Evolutionary conservation across 2,329 filamentous ascomycete species (phyloP).

Genomic region (Cercospora sojina): DNA sequence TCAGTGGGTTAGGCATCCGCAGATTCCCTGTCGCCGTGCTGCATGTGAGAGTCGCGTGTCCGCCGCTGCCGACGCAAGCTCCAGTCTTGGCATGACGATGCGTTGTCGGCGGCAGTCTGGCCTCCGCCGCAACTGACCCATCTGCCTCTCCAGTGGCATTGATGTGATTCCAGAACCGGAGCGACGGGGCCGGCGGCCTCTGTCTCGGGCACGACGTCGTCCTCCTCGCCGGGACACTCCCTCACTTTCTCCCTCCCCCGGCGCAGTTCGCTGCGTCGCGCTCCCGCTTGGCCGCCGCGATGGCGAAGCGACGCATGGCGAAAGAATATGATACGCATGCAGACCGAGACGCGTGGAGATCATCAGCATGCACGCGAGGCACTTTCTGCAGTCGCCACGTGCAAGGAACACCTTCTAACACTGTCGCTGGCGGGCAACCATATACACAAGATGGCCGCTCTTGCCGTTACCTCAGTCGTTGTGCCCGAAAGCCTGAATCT

Average conservation of each 20-base stretch:
- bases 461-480: background rate
- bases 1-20: slow-evolving; percentile 20
- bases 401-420: background rate
- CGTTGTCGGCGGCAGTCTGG: background rate
- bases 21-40: slow-evolving; percentile 7
- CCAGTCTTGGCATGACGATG: slow-evolving; percentile 8
- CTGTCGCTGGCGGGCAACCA: background rate
- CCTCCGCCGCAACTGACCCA: background rate
- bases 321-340: background rate
- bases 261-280: background rate
- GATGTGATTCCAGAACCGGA: background rate
- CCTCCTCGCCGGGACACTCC: background rate
- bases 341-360: background rate
- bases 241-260: background rate
- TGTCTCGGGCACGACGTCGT: background rate
- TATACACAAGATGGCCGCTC: background rate
- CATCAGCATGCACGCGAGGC: background rate
- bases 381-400: background rate
- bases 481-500: background rate
- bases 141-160: background rate
- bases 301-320: background rate
- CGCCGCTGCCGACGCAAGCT: slow-evolving; percentile 9
- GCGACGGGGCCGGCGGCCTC: background rate
- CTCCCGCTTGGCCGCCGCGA: background rate
- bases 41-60: slow-evolving; percentile 8